Conservation (phyloP, 2,329 filamentous ascomycete species). For the Pseudogymnoascus sp. region DNA sequence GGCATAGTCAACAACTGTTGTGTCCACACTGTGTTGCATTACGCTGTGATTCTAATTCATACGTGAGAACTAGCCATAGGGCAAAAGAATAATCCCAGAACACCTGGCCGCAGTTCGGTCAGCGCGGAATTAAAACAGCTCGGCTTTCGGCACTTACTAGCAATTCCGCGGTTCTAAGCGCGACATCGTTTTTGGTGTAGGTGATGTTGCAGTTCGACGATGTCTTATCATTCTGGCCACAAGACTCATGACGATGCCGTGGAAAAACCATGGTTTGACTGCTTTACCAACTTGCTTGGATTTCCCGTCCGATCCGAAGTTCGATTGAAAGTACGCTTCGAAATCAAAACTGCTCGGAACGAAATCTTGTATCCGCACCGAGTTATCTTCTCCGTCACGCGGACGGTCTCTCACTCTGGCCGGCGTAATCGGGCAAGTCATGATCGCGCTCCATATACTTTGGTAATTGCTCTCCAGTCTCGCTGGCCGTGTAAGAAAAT, state of each 20-base stretch:
- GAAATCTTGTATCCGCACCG: neutral
- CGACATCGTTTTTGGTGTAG: neutral
- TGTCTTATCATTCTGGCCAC: neutral
- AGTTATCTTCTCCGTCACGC: neutral
- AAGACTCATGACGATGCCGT: slow-evolving; percentile 1
- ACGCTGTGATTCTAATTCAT: neutral
- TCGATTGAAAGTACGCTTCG: neutral
- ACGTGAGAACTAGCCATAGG: neutral
- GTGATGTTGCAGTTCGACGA: neutral
- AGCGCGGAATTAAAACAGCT: slow-evolving; percentile 2
- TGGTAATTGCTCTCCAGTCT: neutral
- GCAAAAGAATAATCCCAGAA: neutral
- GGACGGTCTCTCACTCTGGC: neutral
- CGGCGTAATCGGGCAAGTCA: neutral
- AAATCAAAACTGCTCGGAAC: neutral
- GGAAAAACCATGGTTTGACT: neutral
- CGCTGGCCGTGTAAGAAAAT: neutral
- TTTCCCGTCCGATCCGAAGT: neutral
- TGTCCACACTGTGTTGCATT: neutral
- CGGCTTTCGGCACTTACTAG: neutral
- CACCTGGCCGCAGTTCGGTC: neutral
- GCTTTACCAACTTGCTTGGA: neutral
- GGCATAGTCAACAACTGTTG: neutral
- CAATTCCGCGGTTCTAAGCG: neutral
- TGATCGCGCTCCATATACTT: neutral